Evolutionary conservation across 305 asterid species (phyloP), one percentile per base, ranked within the genome.

Genomic region (Solanum chacoense): DNA sequence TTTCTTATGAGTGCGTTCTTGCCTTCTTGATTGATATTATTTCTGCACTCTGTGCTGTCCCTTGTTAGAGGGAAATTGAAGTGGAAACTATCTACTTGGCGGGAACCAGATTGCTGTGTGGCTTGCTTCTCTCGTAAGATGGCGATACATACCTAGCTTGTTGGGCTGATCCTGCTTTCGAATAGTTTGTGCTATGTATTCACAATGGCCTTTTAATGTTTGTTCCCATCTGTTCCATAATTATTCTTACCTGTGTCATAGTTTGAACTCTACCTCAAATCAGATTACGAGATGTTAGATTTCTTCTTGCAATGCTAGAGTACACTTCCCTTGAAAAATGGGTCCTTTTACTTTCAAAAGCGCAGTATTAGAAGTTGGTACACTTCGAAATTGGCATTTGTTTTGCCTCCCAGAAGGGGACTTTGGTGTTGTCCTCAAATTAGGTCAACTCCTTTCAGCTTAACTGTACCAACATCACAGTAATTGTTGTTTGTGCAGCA

Each of bases 101-200:
- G 84, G 85, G 32, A 32, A 67, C 40, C 71, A 42, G 69, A 65
- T 59, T 88, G 85, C 75, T 85, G 84, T 34, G 22, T 69, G 40
- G 65, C 42, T 34, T 69, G 85, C 59, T 67, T 10, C 85, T 90
- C 83, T 81, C 79, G 8, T 16, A 67, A 86, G 85, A 45, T 50
- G 67, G 67, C 4, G 50, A 84, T 29, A 38, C 85, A 77, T 36
- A 73, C 38, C 71, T n/a, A 28, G 11, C 55, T 83, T 83, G 79
- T 55, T 24, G 77, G 89, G 86, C 71, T 38, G 79, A 80, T 34
- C 73, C 88, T 50, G 84, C 88, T 34, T 35, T 88, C 2, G 87
- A 85, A 69, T 90, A 88, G 91, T 88, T 90, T 88, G 71, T 77
- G 89, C 76, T 88, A 77, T 89, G 90, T 88, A 87, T 76, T 76